Evolutionary conservation across 371 early-diverging fungal species (phyloP).

Genomic region (Rhizopus arrhizus): DNA sequence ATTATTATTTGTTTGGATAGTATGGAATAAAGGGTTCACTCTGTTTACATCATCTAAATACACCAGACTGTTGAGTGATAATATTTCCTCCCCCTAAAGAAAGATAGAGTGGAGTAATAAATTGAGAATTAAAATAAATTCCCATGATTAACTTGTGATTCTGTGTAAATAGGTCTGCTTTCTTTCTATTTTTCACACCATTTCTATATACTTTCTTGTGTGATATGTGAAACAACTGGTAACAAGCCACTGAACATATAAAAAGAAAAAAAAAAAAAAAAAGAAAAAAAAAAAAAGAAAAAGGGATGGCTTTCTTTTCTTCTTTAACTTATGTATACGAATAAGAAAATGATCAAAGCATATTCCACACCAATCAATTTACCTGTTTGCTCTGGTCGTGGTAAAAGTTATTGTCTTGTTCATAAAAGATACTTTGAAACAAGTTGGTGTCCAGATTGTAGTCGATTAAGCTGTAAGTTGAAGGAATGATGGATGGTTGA

Average conservation of each 20-base stretch:
- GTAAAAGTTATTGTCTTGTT: constrained; percentile 43
- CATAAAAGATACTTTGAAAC: constrained; percentile 46
- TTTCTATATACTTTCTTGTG: too few species aligned
- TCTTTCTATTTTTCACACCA: too few species aligned
- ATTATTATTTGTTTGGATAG: too few species aligned
- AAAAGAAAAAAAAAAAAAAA: background rate
- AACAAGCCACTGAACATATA: background rate
- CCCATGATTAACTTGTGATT: too few species aligned
- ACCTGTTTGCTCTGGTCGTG: constrained; percentile 6
- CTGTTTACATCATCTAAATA: too few species aligned
- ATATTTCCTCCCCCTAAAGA: too few species aligned
- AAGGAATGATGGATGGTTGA: background rate
- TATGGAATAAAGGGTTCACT: too few species aligned
- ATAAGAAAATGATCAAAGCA: background rate
- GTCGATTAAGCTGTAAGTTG: constrained; percentile 8
- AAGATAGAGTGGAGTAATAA: too few species aligned
- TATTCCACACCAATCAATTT: background rate
- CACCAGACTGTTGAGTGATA: too few species aligned
- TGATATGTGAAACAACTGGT: background rate
- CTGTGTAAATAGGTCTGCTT: too few species aligned
- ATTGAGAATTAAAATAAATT: too few species aligned
- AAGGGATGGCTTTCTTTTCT: background rate
- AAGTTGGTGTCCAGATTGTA: constrained; percentile 47
- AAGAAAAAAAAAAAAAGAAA: background rate
- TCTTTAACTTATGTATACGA: background rate